Base-by-base conservation (phyloP, 1,139 yeast species). In the Pichiaceae sp. region DNA sequence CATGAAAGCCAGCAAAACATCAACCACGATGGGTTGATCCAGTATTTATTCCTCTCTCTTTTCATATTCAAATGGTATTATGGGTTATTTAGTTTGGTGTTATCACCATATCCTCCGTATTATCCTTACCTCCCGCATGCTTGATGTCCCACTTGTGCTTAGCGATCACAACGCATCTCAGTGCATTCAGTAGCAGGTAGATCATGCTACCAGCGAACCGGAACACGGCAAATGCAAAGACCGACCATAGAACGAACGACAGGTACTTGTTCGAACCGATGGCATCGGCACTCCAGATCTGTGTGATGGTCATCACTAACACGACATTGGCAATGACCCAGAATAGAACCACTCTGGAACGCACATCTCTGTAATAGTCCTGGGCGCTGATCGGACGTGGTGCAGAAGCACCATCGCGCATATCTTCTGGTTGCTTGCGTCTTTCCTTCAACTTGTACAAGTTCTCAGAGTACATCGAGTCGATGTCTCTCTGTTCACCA, bases 331-430 rank as follows among this genome's bases (percentile, higher is more conserved):
- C 66, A 37, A 87, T 66, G 72, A 91, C 72, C 98, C 98, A 91
- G 7, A 77, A 63, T 52, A 89, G 72, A n/a, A 91, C 97, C 33
- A 91, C 96, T 45, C 91, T 73, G 1, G 97, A 85, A 63, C 98
- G 76, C 23, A 91, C 85, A 57, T 87, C 95, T 54, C 95, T 78
- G 52, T 93, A 94, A 57, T 91, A 89, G 58, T 91, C 98, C 51
- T 85, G 94, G 30, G 82, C 45, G 33, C 80, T 42, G 72, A 78
- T 41, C 71, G 63, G 30, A 15, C 35, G 36, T 31, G 52, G 50
- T 42, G 44, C 64, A 62, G 35, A 57, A 34, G 65, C 72, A 21
- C 75, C 72, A 36, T 77, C 76, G 41, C 81, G 71, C 44, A 70
- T 63, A 35, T 61, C 65, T 21, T 51, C 33, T 47, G 71, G 48